A percentile compares a stretch with the other conserved stretches of the same genome.
These are phyloP conservation scores for Moesziomyces sp. DNA, from an alignment of 1,284 basidiomycete species.

Conservation along the genomic window DNA sequence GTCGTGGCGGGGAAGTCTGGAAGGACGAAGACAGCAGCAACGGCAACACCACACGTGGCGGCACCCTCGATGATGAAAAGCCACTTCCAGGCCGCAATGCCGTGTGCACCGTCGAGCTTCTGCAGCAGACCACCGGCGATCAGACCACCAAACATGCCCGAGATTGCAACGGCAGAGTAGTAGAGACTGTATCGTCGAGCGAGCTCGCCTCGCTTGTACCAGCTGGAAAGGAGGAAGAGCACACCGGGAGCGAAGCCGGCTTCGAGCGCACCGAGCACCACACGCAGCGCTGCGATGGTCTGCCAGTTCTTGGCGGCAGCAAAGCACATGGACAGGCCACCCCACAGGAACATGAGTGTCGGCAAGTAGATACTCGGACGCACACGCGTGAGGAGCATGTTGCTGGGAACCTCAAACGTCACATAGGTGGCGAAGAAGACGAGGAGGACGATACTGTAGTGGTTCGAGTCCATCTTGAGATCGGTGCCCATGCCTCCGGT, in stretches of 20 bases:
- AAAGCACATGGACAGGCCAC: conserved; percentile 38
- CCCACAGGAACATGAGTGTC: conserved; percentile 49
- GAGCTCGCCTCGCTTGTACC: conserved; percentile 69
- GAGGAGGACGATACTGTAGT: conserved; percentile 28
- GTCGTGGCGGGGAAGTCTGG: conserved; percentile 41
- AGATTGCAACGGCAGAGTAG: conserved; percentile 68
- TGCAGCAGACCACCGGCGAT: conserved; percentile 13
- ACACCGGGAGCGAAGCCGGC: conserved; percentile 52
- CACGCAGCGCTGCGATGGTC: conserved; percentile 18
- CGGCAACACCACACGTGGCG: conserved; percentile 20
- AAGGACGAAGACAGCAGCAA: conserved; percentile 21
- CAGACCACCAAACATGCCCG: conserved; percentile 29
- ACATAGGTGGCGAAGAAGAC: conserved; percentile 42
- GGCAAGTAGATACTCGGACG: conserved; percentile 52
- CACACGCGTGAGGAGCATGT: conserved; percentile 37
- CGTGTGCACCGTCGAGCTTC: conserved; percentile 12
- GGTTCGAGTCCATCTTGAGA: conserved; percentile 23
- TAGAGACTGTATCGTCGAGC: conserved; percentile 70
- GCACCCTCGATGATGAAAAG: conserved; percentile 43
- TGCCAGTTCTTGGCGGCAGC: conserved; percentile 17
- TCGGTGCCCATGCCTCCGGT: conserved; percentile 25
- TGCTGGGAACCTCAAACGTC: conserved; percentile 42
- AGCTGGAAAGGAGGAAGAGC: conserved; percentile 64
- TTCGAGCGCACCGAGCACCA: conserved; percentile 32
- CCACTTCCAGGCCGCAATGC: conserved; percentile 34